Evolutionary conservation across 2,329 filamentous ascomycete species (phyloP), one percentile per base, ranked within the genome.

Genomic region (Ceratocystiopsis sp.): DNA sequence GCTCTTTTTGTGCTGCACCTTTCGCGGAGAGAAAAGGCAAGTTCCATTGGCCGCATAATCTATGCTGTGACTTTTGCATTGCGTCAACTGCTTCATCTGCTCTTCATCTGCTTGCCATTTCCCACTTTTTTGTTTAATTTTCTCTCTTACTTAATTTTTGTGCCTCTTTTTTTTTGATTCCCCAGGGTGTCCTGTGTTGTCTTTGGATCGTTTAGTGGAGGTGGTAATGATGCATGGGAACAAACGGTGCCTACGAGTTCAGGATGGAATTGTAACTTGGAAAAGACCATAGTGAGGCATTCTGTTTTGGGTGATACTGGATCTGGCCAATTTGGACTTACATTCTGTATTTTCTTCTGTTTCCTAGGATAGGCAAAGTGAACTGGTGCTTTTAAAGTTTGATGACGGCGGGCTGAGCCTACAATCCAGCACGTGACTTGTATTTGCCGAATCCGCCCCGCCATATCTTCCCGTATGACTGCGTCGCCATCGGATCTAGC

Each of bases 111-210:
- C 10, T 29, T 29, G 36, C 42, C 32, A 10, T 39, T 12, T 43
- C 19, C 39, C 19, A 32, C 32, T 18, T 25, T 17, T 29, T 29
- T 25, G 16, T 40, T 17, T 18, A 32, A 18, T 35, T 3, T 34
- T 38, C 9, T 9, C 17, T 25, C 7, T 36, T 18, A 10, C 35
- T 11, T 43, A 15, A 15, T 36, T 10, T 18, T 15, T 29, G 5
- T 16, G 2, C 2, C 29, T 29, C 40, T 34, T 4, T 37, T 45
- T 46, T 44, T 25, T 47, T 49, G 41, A 45, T 45, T 47, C 47
- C 45, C 45, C 42, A 38, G 38, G 38, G 35, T 41, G 38, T 39
- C 41, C 36, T 43, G 39, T 36, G 16, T n/a, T 32, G 38, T 37
- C 25, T 32, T 35, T 40, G 5, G 21, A 15, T 19, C 33, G 15